Percentiles rank a stretch among this genome's conserved stretches.
phyloP scores from a whole-genome alignment of 306 rosid genomes.

The Spatholobus suberectus region DNA sequence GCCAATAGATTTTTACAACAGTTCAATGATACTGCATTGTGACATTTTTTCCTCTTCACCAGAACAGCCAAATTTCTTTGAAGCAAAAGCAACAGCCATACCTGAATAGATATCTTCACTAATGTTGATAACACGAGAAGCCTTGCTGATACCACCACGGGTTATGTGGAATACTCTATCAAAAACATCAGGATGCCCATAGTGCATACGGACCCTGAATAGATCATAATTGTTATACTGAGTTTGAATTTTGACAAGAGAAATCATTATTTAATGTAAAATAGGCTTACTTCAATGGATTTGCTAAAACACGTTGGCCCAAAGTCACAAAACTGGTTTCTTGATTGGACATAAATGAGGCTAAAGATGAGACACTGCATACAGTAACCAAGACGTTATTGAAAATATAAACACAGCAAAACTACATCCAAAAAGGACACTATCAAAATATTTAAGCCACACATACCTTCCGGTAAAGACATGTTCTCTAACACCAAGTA shows the following conservation, averaged over 20 bases:
- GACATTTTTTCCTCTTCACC: not conserved
- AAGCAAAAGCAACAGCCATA: constrained; percentile 35
- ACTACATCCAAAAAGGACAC: not conserved
- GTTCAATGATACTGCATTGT: not conserved
- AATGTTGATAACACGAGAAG: constrained; percentile 90
- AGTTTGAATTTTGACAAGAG: constrained; percentile 25
- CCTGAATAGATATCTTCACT: constrained; percentile 96
- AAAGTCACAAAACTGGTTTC: constrained; percentile 93
- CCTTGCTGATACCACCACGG: constrained; percentile 97
- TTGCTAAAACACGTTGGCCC: constrained; percentile 96
- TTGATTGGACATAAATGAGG: constrained; percentile 91
- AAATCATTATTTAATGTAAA: constrained; percentile 21
- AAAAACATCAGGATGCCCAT: constrained; percentile 98
- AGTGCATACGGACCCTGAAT: constrained; percentile 93
- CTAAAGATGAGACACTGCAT: constrained; percentile 92
- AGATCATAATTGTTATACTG: constrained; percentile 32
- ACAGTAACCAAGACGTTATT: constrained; percentile 24
- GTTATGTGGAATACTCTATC: constrained; percentile 94
- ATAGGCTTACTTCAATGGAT: constrained; percentile 84
- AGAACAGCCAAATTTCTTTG: not conserved
- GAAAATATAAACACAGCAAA: not conserved
- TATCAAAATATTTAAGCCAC: not conserved
- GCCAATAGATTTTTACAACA: not conserved
- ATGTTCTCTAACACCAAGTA: constrained; percentile 96
- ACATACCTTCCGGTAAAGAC: constrained; percentile 90